Evolutionary conservation across 2,329 filamentous ascomycete species (phyloP).

Genomic region (Monilinia fructicola): DNA sequence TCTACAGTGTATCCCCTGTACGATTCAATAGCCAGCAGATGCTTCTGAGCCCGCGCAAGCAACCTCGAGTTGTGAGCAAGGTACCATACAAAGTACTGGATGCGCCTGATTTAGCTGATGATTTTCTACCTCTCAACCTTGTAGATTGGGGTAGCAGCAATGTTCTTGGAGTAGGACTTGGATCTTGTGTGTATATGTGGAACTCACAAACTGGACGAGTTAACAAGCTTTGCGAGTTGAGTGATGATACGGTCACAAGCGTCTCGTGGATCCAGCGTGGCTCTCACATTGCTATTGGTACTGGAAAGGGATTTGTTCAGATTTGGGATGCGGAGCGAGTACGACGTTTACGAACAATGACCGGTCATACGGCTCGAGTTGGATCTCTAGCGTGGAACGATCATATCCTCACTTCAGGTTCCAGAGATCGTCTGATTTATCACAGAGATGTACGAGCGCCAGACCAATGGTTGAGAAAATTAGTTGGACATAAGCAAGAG

Average conservation of each 20-base stretch:
- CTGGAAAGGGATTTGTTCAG: slow-evolving; percentile 89
- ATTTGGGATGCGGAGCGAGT: slow-evolving; percentile 95
- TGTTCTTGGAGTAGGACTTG: slow-evolving; percentile 87
- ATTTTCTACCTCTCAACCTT: slow-evolving; percentile 97
- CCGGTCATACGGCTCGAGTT: slow-evolving; percentile 88
- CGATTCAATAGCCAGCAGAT: slow-evolving; percentile 91
- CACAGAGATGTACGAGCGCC: slow-evolving; percentile 93
- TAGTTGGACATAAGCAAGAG: slow-evolving; percentile 96
- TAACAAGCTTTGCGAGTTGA: slow-evolving; percentile 88
- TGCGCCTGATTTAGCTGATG: slow-evolving; percentile 91
- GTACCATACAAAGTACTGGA: slow-evolving; percentile 98
- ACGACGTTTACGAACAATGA: slow-evolving; percentile 89
- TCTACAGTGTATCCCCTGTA: slow-evolving; percentile 94
- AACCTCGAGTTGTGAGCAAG: slow-evolving; percentile 87
- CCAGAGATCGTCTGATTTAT: slow-evolving; percentile 87
- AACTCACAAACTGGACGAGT: slow-evolving; percentile 89
- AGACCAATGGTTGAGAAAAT: slow-evolving; percentile 82
- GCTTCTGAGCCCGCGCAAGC: slow-evolving; percentile 83
- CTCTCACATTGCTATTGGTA: slow-evolving; percentile 93
- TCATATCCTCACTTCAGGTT: slow-evolving; percentile 94
- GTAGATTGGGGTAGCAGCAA: slow-evolving; percentile 98
- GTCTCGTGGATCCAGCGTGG: slow-evolving; percentile 98
- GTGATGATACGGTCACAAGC: slow-evolving; percentile 92
- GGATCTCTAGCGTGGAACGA: slow-evolving; percentile 97
- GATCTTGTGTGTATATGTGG: slow-evolving; percentile 97